Base-by-base conservation (phyloP, 1,284 basidiomycete species). In the Melampsora americana region DNA sequence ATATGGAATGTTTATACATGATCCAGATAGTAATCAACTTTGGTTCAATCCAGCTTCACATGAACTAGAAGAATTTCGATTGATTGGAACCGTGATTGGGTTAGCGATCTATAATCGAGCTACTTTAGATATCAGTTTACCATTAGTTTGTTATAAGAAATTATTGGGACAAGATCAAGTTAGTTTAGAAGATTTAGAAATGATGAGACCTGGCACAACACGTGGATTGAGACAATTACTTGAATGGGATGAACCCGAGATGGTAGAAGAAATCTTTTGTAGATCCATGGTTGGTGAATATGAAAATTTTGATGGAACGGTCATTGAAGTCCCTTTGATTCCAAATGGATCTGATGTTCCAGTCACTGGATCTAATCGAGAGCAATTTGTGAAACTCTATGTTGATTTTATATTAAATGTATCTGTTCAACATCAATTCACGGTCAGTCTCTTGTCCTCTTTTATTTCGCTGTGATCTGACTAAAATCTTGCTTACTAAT, bases 11-110 rank as follows among this genome's bases (percentile, higher is more conserved):
- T 81, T 80, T 62, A 28, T 44, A n/a, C 50, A 44, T 50, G 80
- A 80, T 67, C 65, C 77, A 1, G 80, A 79, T 1, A 76, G 77
- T 23, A 39, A 79, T 14, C 61, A 80, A 48, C 77, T 76, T 61
- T 81, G 79, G 78, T 81, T 81, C 78, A 81, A 81, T 59, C 81
- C 81, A 6, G 79, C 78, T 12, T 72, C 74, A 16, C 67, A 77
- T 26, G 80, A 79, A 42, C 72, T 77, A 7, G 80, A 79, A 65
- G 80, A 81, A 46, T 81, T 77, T 65, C 78, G 78, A 66, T 77
- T 81, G 26, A 77, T 81, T 39, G 81, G 81, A 5, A 79, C 78
- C 3, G 78, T 80, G 0, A 64, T 80, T 14, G 80, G 80, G 0
- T 66, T 81, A 1, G 80, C 80, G 2, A 60, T 78, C 66, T 81